These are phyloP conservation scores for Phytopythium litorale DNA, from an alignment of 352 stramenopile species.

Conservation along the genomic window DNA sequence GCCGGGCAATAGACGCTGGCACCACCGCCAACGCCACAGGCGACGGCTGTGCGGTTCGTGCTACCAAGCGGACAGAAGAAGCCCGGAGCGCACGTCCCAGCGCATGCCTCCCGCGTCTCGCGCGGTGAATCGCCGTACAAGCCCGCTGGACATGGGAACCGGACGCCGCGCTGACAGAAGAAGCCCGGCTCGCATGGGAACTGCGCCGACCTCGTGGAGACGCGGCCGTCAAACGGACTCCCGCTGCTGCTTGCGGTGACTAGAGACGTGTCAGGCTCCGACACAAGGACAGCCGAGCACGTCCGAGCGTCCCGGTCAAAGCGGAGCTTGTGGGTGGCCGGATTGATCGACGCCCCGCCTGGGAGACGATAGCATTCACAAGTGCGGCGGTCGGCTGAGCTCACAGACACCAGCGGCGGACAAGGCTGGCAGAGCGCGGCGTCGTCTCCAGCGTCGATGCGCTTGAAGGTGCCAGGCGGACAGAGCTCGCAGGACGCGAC, in stretches of 20 bases:
- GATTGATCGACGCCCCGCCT: conserved; percentile 35
- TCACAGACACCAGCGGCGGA: conserved; percentile 37
- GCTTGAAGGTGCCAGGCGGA: conserved; percentile 73
- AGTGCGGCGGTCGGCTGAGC: conserved; percentile 39
- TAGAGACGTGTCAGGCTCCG: conserved; percentile 6
- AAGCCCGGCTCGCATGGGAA: conserved; percentile 58
- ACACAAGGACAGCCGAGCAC: conserved; percentile 11
- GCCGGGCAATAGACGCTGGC: conserved; percentile 55
- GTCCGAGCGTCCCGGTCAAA: conserved; percentile 25
- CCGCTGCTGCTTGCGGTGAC: conserved; percentile 2
- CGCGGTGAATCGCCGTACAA: conserved; percentile 24
- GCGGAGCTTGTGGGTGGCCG: conserved; percentile 19
- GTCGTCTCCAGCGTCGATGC: conserved; percentile 31
- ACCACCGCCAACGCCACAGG: conserved; percentile 23
- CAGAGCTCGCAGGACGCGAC: conserved; percentile 58
- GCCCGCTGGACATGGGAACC: conserved; percentile 50
- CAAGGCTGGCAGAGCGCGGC: conserved; percentile 43
- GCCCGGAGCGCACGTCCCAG: conserved; percentile 37
- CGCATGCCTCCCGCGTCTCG: conserved; percentile 36
- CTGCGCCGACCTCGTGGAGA: conserved; percentile 42
- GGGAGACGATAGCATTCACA: conserved; percentile 62
- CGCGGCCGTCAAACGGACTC: conserved; percentile 19
- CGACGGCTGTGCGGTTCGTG: conserved; percentile 27
- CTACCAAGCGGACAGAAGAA: conserved; percentile 65
- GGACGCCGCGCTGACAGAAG: conserved; percentile 48